Percentiles rank a stretch among this genome's conserved stretches.
Evolutionary conservation across 257 asterid genomes (phyloP).

Genomic region (Solanum tacnaense): DNA sequence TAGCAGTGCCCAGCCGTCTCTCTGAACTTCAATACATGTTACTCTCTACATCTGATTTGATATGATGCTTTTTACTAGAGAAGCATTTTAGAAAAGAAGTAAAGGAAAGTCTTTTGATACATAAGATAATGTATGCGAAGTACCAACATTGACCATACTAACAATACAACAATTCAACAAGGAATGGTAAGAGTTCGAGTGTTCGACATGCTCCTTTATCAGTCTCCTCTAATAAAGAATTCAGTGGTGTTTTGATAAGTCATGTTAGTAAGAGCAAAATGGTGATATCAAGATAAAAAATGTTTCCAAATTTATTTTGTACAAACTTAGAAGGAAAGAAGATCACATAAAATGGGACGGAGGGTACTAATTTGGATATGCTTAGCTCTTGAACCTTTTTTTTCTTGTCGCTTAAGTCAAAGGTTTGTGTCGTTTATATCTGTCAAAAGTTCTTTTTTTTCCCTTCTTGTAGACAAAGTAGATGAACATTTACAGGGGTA

Average conservation of each 20-base stretch:
- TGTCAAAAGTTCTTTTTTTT: neutral
- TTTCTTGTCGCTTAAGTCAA: neutral
- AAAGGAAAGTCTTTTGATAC: neutral
- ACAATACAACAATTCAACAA: neutral
- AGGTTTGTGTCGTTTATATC: neutral
- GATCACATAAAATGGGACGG: neutral
- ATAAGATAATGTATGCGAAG: neutral
- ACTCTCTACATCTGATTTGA: neutral
- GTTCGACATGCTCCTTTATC: neutral
- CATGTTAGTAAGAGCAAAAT: neutral
- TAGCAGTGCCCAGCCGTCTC: neutral
- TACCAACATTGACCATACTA: neutral
- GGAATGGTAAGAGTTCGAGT: neutral
- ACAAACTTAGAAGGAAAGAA: neutral
- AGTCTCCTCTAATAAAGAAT: neutral
- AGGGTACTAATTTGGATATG: neutral
- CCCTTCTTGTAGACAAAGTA: neutral
- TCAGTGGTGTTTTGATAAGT: neutral
- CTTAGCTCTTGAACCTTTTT: neutral
- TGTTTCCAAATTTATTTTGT: neutral
- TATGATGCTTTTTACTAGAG: neutral
- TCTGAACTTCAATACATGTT: neutral
- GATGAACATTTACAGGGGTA: neutral
- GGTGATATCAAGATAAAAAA: neutral
- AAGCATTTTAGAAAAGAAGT: neutral